phyloP scores from a whole-genome alignment of 495 filamentous ascomycete genomes.

The Thermothielavioides terrestris region DNA sequence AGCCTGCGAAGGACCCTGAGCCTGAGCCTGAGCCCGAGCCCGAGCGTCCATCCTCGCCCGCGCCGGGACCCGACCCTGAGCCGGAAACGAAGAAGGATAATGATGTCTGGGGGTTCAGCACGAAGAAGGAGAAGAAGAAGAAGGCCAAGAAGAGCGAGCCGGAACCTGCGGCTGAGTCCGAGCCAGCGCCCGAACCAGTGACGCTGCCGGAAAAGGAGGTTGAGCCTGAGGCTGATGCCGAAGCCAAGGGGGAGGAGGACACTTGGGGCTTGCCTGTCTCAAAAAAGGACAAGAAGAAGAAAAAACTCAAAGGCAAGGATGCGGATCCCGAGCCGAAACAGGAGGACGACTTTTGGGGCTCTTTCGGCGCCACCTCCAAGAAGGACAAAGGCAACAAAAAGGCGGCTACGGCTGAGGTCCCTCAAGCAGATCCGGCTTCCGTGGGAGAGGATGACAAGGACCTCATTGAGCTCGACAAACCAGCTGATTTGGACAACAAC shows the following conservation, averaged over 20 bases:
- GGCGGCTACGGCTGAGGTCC: background rate
- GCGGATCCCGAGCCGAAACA: constrained; percentile 11
- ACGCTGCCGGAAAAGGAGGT: background rate
- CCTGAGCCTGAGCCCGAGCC: constrained; percentile 11
- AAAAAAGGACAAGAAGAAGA: constrained; percentile 21
- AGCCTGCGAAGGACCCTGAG: constrained; percentile 12
- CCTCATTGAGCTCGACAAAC: constrained; percentile 28
- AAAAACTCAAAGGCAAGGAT: constrained; percentile 11
- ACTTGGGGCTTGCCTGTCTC: constrained; percentile 4
- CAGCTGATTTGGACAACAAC: constrained; percentile 21
- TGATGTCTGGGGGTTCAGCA: constrained; percentile 6
- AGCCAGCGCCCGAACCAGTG: constrained; percentile 5
- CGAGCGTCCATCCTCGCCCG: too few relatives aligned
- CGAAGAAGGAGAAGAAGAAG: constrained; percentile 17
- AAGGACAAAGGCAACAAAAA: constrained; percentile 32
- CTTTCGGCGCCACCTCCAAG: constrained; percentile 8
- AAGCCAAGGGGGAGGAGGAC: constrained; percentile 9
- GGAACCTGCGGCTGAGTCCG: constrained; percentile 8
- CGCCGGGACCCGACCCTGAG: constrained; percentile 11
- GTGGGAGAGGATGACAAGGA: constrained; percentile 11
- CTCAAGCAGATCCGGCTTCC: constrained; percentile 6
- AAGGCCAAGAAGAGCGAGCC: constrained; percentile 4
- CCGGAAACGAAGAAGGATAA: constrained; percentile 4
- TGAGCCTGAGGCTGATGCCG: constrained; percentile 3
- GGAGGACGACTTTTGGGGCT: constrained; percentile 16